Evolutionary conservation across 352 stramenopile species (phyloP), one percentile per base, ranked within the genome.

Genomic region (Phytophthora chlamydospora): DNA sequence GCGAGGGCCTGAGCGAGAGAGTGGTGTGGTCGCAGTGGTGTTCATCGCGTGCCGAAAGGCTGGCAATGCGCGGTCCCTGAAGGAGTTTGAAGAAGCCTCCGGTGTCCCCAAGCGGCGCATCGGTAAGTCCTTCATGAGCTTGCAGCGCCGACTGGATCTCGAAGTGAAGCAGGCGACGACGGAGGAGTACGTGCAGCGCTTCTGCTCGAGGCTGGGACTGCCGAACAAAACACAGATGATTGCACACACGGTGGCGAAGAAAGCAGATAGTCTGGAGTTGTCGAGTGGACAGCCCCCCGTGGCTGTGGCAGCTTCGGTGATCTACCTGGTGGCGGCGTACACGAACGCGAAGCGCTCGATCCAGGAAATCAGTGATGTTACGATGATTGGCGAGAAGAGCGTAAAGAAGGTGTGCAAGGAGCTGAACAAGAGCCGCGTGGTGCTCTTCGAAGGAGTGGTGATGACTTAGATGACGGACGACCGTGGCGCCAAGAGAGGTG

Each of bases 331-430:
- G 9, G 82, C 85, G n/a, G 85, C 85, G 0, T 93, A 91, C 67
- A 93, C 85, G 11, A 79, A 93, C 49, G 71, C 74, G 40, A 93
- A 93, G 71, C 78, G 82, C 13, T 91, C 85, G 11, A 71, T 93
- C 16, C 78, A 93, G 62, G 85, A 93, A 46, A 91, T 93, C 62
- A 91, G 82, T 52, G 72, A 90, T 39, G 83, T 91, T 33, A 89
- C 85, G 39, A 90, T 89, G 73, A 90, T 93, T 46, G 79, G 70
- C 57, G 82, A 86, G 47, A 93, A 91, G 68, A 90, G 85, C 65
- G 83, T 93, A 71, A 93, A 93, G 64, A 68, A 80, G 43, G 85
- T 93, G 45, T 91, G 82, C 80, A 93, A 93, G 77, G 82, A 91
- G 60, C 69, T 93, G 14, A 91, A 91, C 74, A 90, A 93, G 77